Base-by-base conservation (phyloP, 176 grass and related monocot species). In the Stipa capillata region DNA sequence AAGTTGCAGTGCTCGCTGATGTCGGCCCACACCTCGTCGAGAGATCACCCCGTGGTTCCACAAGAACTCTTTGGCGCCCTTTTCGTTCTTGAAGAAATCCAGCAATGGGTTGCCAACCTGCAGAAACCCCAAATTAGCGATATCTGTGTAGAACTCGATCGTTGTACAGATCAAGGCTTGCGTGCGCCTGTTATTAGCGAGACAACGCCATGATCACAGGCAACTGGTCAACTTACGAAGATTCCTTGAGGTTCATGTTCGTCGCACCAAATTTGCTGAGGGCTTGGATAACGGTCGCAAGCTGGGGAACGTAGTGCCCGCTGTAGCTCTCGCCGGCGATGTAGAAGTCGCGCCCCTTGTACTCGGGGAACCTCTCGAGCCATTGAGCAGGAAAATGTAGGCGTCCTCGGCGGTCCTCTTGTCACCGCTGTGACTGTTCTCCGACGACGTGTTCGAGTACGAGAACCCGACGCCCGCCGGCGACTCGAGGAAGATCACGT, bases 391-490 rank as follows among this genome's bases (percentile, higher is more conserved):
- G 53, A 94, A 94, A 1, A 7, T 27, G 65, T 94, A 94, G 8
- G 82, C 4, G 45, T 87, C 88, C 28, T n/a, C 12, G 0, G 84
- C 82, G 0, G 77, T 87, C 57, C 39, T 61, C 29, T 0, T 8
- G 41, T 90, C 87, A 1, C 91, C 81, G 15, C 39, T 69, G 0
- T 17, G 0, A 0, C 12, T 2, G 48, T 86, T 70, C 29, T 89
- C 86, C 0, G 54, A 63, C 0, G 62, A 48, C 2, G 33, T 79
- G 62, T 93, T 90, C 0, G 91, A 87, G 76, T 93, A 93, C 2
- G 87, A 90, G 84, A 93, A 93, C 6, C 91, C 91, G 1, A 93
- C 84, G 3, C 91, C 87, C 0, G 72, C 81, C 31, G 84, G 87
- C 3, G 84, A 87, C 62, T 93, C 91, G 0, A 90, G 57, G 42